Base-by-base conservation (phyloP, 129 eudicot species). In the Tagetes patula region DNA sequence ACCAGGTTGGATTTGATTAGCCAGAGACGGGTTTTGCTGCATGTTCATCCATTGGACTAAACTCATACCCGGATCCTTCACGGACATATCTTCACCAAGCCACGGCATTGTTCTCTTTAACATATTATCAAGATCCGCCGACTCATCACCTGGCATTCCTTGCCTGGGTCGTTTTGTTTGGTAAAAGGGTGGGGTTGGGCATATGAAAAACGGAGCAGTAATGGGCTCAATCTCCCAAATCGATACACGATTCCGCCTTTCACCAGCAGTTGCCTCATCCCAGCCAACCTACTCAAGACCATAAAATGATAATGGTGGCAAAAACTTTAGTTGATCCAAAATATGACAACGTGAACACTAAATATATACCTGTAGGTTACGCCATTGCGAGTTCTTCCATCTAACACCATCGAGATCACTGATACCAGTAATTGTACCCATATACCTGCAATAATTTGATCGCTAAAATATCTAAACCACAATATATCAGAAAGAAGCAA, bases 361-460 rank as follows among this genome's bases (percentile, higher is more conserved):
- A 10, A 46, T 36, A 20, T 46, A 32, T 73, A 92, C 98, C 93
- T 94, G 96, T 80, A 94, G 82, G 77, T 84, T 90, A 65, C 99
- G 96, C 99, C 99, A 95, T 40, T 90, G 99, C 5, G 99, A 95
- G 80, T 88, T 95, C 74, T 88, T 88, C 99, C 99, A 95, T 75
- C 99, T 80, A 36, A 88, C 92, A 11, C 89, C 80, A 87, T 95
- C 99, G 7, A 90, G 81, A 80, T 95, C 99, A 73, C 89, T 90
- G 65, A 95, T 90, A 13, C 97, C 96, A 1, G 96, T 90, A 70
- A 95, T 83, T 6, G 99, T 95, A 37, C 99, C 99, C 99, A 95
- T 95, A 75, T 95, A 88, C 86, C 98, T 92, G 89, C 81, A 74
- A 49, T 56, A 14, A 43, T 32, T 11, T 13, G 8, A 27, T 33